Evolutionary conservation across 768 basidiomycete species (phyloP), one percentile per base, ranked within the genome.

Genomic region (Crucibulum laeve): DNA sequence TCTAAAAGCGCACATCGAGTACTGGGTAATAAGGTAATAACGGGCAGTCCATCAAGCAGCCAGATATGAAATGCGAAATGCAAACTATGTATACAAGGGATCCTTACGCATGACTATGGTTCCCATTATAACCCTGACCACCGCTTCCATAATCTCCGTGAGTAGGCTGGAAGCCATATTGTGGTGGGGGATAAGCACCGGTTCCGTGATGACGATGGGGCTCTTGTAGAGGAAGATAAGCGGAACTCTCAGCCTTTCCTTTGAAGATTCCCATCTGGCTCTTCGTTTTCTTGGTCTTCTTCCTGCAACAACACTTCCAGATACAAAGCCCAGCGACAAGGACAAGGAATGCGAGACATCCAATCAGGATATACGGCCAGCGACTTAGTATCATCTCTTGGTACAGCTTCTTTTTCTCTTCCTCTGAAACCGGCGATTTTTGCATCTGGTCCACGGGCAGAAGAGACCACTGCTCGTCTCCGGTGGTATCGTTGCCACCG

Each of bases 281-380:
- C 25, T 46, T 13, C 15, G 40, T 38, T 30, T 54, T 49, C 15
- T 50, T 53, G 25, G 10, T 32, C 25, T 47, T 49, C 49, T 51
- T 59, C 30, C 70, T 58, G 51, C 73, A 76, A 58, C 84, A 86
- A 58, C 80, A 84, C 43, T 68, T 69, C 77, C 80, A 84, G 18
- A 84, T 51, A 47, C 74, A 73, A 42, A 70, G 65, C 7, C 74
- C 76, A 24, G 73, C 44, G 23, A 74, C 50, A 34, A 79, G 50
- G 24, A 72, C 42, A 19, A 80, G 58, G 46, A 80, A 61, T 2
- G 71, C 59, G 21, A 88, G 64, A 48, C 78, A 77, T 26, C 82
- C 86, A 6, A 68, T 48, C 34, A 84, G 70, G 55, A 86, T 85
- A 56, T 83, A 85, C 3, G 81, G 84, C 87, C 82, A 88, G 46